A percentile compares a stretch with the other conserved stretches of the same genome.
These are phyloP conservation scores for Starmerella ratchasimensis DNA, from an alignment of 805 yeast genomes.

Conservation along the genomic window DNA sequence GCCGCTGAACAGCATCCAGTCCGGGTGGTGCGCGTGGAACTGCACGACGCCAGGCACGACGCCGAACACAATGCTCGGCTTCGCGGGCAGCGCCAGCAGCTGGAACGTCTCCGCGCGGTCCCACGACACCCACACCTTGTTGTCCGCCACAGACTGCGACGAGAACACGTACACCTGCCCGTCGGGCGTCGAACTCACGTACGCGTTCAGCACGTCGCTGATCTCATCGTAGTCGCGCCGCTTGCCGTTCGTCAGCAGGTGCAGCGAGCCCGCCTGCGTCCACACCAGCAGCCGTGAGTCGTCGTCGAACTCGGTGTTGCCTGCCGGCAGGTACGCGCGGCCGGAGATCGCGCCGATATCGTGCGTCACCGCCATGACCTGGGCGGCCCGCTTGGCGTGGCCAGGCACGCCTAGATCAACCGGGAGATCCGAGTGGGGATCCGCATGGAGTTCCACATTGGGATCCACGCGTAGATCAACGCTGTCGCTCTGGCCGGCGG, in stretches of 20 bases:
- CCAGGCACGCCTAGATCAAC: no score
- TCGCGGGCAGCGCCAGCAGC: conserved; percentile 37
- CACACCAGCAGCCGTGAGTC: no score
- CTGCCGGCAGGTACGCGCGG: no score
- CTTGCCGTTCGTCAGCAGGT: not conserved
- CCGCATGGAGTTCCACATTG: no score
- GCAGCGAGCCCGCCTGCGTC: not conserved
- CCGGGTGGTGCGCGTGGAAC: conserved; percentile 46
- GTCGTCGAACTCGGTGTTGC: no score
- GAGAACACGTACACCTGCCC: conserved; percentile 47
- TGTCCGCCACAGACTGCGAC: conserved; percentile 33
- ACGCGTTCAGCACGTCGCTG: conserved; percentile 29
- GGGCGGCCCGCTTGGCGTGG: no score
- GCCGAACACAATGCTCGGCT: conserved; percentile 30
- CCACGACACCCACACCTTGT: conserved; percentile 41
- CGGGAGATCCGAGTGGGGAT: no score
- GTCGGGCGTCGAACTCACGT: conserved; percentile 45
- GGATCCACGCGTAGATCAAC: no score
- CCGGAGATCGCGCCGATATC: no score
- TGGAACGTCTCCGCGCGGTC: conserved; percentile 55
- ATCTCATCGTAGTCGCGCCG: not conserved
- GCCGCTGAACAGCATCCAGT: conserved; percentile 58
- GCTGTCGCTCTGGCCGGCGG: no score
- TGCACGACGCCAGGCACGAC: conserved; percentile 30
- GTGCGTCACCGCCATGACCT: no score